phyloP scores from a whole-genome alignment of 2,329 filamentous ascomycete species.

The Thermothelomyces thermophilus region DNA sequence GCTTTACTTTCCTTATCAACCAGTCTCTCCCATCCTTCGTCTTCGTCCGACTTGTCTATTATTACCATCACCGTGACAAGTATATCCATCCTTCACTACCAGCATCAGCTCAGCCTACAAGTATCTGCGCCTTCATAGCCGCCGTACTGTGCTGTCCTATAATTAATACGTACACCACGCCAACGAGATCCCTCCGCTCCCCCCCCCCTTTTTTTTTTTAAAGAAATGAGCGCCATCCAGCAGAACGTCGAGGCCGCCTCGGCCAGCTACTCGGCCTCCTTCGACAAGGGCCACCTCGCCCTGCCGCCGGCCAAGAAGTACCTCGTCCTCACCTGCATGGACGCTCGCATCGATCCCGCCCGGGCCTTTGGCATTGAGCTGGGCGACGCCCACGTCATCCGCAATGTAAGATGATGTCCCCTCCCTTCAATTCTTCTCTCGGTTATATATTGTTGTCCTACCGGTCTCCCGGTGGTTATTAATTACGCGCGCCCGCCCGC shows the following conservation, averaged over 20 bases:
- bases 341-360: constrained; percentile 64
- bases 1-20: background rate
- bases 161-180: no score
- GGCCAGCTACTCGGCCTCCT: constrained; percentile 32
- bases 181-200: no score
- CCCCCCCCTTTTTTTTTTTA: no score
- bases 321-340: constrained; percentile 72
- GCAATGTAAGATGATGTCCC: constrained; percentile 45
- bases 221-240: constrained; percentile 26
- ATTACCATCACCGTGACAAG: no score
- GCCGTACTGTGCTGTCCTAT: no score
- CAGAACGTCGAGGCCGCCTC: constrained; percentile 27
- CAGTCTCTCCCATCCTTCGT: background rate
- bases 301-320: constrained; percentile 66
- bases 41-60: no score
- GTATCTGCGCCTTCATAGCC: no score
- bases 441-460: background rate
- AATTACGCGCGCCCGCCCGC: no score
- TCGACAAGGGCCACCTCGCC: constrained; percentile 59
- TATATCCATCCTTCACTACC: no score
- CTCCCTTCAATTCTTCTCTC: background rate
- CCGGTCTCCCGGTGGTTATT: no score
- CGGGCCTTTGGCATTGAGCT: constrained; percentile 63
- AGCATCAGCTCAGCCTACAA: no score
- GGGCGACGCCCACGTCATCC: constrained; percentile 72